phyloP scores from a whole-genome alignment of 2,329 filamentous ascomycete genomes.

The Incumbomyces lentus region DNA sequence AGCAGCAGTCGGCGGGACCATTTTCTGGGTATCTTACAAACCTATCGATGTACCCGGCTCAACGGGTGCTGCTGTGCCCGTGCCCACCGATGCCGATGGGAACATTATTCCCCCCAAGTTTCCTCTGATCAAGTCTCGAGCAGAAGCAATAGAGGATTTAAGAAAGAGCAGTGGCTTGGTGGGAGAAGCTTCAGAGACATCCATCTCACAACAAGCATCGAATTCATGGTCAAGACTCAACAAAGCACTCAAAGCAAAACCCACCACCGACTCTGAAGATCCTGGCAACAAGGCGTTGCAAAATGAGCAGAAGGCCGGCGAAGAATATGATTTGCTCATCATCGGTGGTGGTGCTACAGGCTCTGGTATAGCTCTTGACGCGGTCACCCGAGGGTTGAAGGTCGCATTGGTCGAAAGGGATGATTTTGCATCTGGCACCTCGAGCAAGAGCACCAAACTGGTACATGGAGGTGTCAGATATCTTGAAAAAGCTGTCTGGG shows the following conservation, averaged over 20 bases:
- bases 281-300: slow-evolving; percentile 14
- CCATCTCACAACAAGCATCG: slow-evolving; percentile 13
- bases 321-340: slow-evolving; percentile 65
- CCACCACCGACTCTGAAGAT: neutral
- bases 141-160: slow-evolving; percentile 43
- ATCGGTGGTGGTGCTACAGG: slow-evolving; percentile 74
- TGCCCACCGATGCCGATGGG: slow-evolving; percentile 50
- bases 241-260: slow-evolving; percentile 6
- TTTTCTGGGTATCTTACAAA: slow-evolving; percentile 52
- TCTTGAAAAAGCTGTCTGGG: slow-evolving; percentile 76
- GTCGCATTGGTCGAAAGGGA: slow-evolving; percentile 74
- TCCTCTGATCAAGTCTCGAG: slow-evolving; percentile 39
- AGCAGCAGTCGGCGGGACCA: slow-evolving; percentile 40
- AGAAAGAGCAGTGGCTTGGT: slow-evolving; percentile 32
- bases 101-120: slow-evolving; percentile 45
- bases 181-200: slow-evolving; percentile 12
- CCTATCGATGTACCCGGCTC: slow-evolving; percentile 55
- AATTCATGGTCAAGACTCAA: slow-evolving; percentile 17
- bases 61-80: slow-evolving; percentile 51
- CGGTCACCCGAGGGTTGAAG: slow-evolving; percentile 65
- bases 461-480: slow-evolving; percentile 79
- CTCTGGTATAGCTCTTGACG: slow-evolving; percentile 70
- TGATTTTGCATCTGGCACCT: slow-evolving; percentile 72
- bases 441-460: slow-evolving; percentile 78
- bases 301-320: slow-evolving; percentile 28